Evolutionary conservation across 768 basidiomycete species (phyloP).

Genomic region (Pleurotus tuoliensis): DNA sequence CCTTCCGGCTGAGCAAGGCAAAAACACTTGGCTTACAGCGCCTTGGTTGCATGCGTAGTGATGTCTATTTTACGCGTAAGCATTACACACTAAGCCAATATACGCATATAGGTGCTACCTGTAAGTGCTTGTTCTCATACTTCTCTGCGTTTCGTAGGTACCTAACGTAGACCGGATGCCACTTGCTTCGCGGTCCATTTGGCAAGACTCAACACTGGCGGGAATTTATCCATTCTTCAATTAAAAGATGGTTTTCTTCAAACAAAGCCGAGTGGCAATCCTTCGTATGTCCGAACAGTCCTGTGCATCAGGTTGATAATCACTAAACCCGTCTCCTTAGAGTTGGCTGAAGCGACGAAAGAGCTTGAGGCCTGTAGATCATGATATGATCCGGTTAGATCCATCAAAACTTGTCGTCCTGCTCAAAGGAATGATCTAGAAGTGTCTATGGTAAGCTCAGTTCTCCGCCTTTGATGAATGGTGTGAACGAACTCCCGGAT

Average conservation of each 20-base stretch:
- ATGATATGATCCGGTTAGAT: constrained; percentile 39
- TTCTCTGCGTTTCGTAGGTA: neutral
- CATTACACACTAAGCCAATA: neutral
- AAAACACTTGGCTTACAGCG: constrained; percentile 83
- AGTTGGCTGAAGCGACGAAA: constrained; percentile 69
- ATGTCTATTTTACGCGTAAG: constrained; percentile 20
- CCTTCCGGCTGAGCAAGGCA: constrained; percentile 37
- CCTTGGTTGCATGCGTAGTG: constrained; percentile 97
- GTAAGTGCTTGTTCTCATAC: constrained; percentile 32
- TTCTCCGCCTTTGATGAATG: neutral
- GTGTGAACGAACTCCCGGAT: neutral
- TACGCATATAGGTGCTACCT: constrained; percentile 58
- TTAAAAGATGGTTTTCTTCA: constrained; percentile 81
- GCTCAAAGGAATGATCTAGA: constrained; percentile 84
- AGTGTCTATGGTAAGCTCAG: constrained; percentile 70
- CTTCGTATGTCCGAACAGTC: constrained; percentile 50
- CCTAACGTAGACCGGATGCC: constrained; percentile 53
- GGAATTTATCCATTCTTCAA: constrained; percentile 72
- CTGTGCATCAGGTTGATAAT: neutral
- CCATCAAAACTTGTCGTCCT: constrained; percentile 55
- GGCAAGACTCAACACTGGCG: constrained; percentile 66
- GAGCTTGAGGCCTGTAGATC: constrained; percentile 49
- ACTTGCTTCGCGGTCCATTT: constrained; percentile 73
- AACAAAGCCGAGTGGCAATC: constrained; percentile 72
- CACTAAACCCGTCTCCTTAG: constrained; percentile 30